Percentiles rank a stretch among this genome's conserved stretches.
Conservation (phyloP, 2,329 filamentous ascomycete species). For the Phialophora tarda region DNA sequence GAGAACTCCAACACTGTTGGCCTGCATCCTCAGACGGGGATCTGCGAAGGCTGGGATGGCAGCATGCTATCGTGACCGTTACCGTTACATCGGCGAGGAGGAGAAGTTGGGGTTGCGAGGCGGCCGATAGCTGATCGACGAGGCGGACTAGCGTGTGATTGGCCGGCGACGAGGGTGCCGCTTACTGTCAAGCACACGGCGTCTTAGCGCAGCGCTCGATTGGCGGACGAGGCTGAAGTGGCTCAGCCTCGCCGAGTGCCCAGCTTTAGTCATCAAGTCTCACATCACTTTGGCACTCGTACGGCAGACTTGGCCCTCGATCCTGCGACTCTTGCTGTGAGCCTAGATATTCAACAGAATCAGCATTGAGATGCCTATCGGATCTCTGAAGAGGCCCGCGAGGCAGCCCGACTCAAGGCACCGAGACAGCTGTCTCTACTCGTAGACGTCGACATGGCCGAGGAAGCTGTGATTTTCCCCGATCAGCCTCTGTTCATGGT, state of each 20-base stretch:
- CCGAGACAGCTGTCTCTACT: background rate
- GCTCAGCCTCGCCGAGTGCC: background rate
- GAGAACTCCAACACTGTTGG: background rate
- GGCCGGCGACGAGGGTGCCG: background rate
- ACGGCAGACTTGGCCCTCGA: background rate
- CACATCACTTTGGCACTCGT: background rate
- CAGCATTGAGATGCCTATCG: background rate
- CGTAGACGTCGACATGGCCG: conserved; percentile 19
- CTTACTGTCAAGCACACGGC: background rate
- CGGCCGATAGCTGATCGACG: background rate
- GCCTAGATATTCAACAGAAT: background rate
- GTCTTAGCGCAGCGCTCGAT: background rate
- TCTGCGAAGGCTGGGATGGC: conserved; percentile 17
- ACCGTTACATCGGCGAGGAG: conserved; percentile 31
- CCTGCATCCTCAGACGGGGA: conserved; percentile 21
- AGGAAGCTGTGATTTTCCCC: conserved; percentile 32
- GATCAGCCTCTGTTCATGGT: conserved; percentile 35
- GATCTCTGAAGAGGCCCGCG: background rate
- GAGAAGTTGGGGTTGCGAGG: conserved; percentile 26
- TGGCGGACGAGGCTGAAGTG: background rate
- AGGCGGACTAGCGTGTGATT: background rate
- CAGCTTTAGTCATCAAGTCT: conserved; percentile 6
- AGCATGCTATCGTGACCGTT: background rate
- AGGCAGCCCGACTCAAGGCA: background rate
- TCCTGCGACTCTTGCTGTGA: background rate